Evolutionary conservation across 306 rosid species (phyloP).

Genomic region (Boehmeria nivea): DNA sequence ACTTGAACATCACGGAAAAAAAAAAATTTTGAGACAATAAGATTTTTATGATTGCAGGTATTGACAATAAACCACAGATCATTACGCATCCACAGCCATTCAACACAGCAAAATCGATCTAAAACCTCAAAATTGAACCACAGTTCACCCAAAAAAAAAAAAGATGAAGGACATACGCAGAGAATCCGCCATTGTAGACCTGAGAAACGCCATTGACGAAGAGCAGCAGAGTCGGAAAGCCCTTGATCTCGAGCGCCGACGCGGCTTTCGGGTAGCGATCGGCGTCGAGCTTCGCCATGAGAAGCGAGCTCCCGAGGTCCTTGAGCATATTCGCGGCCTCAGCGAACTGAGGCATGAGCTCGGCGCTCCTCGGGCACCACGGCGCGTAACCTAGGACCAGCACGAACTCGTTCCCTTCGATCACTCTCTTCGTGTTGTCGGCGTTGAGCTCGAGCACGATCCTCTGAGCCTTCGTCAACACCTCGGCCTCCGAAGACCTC

Average conservation of each 20-base stretch:
- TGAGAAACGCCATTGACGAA: constrained; percentile 87
- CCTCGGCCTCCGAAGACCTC: constrained; percentile 73
- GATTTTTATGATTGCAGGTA: too few species aligned
- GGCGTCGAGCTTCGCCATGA: constrained; percentile 87
- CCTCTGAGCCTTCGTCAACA: constrained; percentile 76
- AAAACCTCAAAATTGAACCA: neutral
- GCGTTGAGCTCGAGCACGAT: constrained; percentile 73
- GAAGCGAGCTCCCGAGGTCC: constrained; percentile 58
- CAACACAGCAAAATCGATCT: neutral
- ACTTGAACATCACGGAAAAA: too few species aligned
- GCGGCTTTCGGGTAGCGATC: constrained; percentile 73
- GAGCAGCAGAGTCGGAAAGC: constrained; percentile 80
- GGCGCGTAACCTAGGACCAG: constrained; percentile 89
- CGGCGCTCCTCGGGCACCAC: constrained; percentile 96
- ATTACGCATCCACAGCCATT: too few species aligned
- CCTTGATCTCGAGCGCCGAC: constrained; percentile 69
- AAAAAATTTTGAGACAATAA: neutral
- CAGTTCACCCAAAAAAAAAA: neutral
- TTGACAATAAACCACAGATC: neutral
- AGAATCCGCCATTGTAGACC: constrained; percentile 76
- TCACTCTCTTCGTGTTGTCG: constrained; percentile 58
- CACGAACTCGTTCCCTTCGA: constrained; percentile 64
- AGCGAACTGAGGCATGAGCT: constrained; percentile 92
- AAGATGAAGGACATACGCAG: constrained; percentile 47
- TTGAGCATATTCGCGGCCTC: constrained; percentile 78